Evolutionary conservation across 148 eudicot genomes (phyloP).

Genomic region (Rhododendron henanense): DNA sequence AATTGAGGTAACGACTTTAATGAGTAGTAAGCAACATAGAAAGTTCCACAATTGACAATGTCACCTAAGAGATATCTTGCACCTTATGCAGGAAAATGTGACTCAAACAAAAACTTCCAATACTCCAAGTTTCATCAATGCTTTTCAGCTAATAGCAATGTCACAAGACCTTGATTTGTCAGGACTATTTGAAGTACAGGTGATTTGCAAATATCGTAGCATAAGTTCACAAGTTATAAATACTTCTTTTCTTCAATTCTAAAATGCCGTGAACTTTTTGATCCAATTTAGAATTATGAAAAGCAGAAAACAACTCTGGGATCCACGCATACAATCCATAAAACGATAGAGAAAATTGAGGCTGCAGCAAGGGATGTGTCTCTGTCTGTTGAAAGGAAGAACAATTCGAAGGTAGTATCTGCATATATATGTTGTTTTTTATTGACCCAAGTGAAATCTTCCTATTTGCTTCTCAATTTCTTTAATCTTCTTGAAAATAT

Average conservation of each 20-base stretch:
- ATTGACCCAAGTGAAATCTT: neutral
- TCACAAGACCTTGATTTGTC: constrained; percentile 52
- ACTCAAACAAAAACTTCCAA: constrained; percentile 11
- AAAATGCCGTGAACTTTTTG: neutral
- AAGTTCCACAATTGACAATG: neutral
- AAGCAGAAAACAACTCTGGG: constrained; percentile 43
- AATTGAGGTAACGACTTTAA: constrained; percentile 22
- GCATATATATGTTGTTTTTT: too few relatives aligned
- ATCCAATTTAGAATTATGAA: constrained; percentile 28
- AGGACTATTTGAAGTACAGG: constrained; percentile 48
- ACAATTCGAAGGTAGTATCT: constrained; percentile 34
- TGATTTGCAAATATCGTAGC: constrained; percentile 10
- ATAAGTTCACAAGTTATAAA: neutral
- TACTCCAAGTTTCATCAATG: constrained; percentile 44
- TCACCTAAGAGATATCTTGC: neutral
- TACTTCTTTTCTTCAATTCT: neutral
- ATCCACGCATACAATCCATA: constrained; percentile 39
- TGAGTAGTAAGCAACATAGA: neutral
- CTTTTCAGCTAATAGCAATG: constrained; percentile 55
- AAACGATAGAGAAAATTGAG: constrained; percentile 50
- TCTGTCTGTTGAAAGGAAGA: constrained; percentile 44
- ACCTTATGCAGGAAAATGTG: constrained; percentile 30
- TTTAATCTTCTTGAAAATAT: neutral
- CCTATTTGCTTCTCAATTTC: neutral
- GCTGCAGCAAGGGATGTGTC: constrained; percentile 46